Evolutionary conservation across 2,329 filamentous ascomycete species (phyloP), one percentile per base, ranked within the genome.

Genomic region (Paecilomyces niveus): DNA sequence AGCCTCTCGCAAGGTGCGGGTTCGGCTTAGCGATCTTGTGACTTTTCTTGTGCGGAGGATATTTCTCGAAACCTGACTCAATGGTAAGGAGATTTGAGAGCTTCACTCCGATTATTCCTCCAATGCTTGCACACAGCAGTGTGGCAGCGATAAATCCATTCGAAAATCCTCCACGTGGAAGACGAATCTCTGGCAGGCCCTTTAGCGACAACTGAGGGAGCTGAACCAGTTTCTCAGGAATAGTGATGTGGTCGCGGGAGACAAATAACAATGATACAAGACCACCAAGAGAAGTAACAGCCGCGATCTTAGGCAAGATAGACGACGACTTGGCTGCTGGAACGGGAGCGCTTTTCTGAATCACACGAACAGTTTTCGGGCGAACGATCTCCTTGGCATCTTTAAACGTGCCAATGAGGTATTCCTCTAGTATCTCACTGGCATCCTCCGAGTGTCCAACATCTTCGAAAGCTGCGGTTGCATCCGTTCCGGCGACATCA

Each of bases 371-470:
- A 29, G 63, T 56, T 26, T 63, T 63, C 1, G 64, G 60, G 2
- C 57, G 59, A 5, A 55, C 61, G 13, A 58, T 62, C 33, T 67
- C 58, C 8, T 60, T 54, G 29, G 64, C 67, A 33, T 64, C 69
- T 55, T 70, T 68, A 15, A 76, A 29, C 0, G 58, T 68, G n/a
- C 76, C 76, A 24, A 79, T 65, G 1, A 72, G 57, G 54, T 71
- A 76, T 1, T 64, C 62, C 31, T 72, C 59, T 59, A 80, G 63
- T 22, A 78, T 74, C 39, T 78, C 76, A 39, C 70, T 59, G 1
- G 78, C 76, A 57, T 79, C 77, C 53, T 79, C 76, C 5, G 76
- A 78, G 59, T 80, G 78, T 4, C 78, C 76, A 33, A 74, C 72
- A 26, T 77, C 73, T n/a, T 78, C 73, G 62, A 75, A 79, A 7